Evolutionary conservation across 1,284 basidiomycete genomes (phyloP).

Genomic region (Cerioporus squamosus): DNA sequence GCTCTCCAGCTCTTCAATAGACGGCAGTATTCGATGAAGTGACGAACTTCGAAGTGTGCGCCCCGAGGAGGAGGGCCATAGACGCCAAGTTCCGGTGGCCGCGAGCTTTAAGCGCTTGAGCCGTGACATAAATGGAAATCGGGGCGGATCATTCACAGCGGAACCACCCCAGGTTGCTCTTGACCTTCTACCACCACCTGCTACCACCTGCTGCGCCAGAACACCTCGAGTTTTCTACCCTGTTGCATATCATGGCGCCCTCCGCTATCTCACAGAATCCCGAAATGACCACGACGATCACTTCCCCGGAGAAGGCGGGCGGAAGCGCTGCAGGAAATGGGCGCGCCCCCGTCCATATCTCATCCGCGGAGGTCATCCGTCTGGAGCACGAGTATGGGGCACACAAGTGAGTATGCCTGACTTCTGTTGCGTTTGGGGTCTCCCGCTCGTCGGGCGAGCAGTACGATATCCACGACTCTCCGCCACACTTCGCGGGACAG

Average conservation of each 20-base stretch:
- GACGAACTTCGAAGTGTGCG: no score
- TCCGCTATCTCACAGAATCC: constrained; percentile 14
- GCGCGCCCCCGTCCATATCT: constrained; percentile 36
- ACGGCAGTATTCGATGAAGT: no score
- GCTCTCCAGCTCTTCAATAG: no score
- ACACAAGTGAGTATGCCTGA: constrained; percentile 74
- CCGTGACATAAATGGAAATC: constrained; percentile 12
- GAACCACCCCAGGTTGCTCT: background rate
- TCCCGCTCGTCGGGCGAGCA: background rate
- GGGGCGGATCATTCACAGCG: constrained; percentile 12
- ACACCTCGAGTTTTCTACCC: background rate
- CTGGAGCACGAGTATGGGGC: constrained; percentile 86
- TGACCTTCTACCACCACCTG: constrained; percentile 18
- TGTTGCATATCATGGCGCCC: constrained; percentile 17
- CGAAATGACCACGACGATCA: constrained; percentile 2
- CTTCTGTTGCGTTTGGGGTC: constrained; percentile 9
- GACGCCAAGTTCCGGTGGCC: constrained; percentile 27
- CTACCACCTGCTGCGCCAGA: background rate
- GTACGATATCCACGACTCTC: background rate
- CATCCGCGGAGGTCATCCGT: constrained; percentile 73
- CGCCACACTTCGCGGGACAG: background rate
- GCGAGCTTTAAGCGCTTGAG: constrained; percentile 1
- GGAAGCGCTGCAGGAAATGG: constrained; percentile 17
- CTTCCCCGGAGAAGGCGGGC: constrained; percentile 10
- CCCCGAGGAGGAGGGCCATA: no score